These are phyloP conservation scores for Eucommia ulmoides DNA, from an alignment of 257 asterid species.

Conservation along the genomic window DNA sequence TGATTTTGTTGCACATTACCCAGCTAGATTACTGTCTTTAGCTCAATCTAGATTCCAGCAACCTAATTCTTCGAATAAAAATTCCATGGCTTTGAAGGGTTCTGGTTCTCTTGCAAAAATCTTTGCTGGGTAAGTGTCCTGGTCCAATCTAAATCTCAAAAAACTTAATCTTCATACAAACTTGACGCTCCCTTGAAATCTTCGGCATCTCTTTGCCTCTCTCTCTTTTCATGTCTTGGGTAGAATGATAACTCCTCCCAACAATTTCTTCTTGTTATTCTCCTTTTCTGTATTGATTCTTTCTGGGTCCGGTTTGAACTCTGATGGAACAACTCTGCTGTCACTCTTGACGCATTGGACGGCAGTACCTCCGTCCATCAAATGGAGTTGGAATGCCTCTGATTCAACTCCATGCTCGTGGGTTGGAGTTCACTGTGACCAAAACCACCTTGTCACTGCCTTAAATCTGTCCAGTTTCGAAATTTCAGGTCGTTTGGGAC, in stretches of 20 bases:
- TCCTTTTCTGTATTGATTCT: slow-evolving; percentile 16
- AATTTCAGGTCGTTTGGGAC: slow-evolving; percentile 62
- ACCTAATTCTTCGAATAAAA: not conserved
- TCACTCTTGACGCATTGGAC: slow-evolving; percentile 53
- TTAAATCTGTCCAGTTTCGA: slow-evolving; percentile 37
- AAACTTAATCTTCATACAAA: not conserved
- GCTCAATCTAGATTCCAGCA: not conserved
- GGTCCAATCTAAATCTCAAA: no score
- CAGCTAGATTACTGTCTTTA: not conserved
- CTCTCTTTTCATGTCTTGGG: not conserved
- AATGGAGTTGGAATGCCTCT: slow-evolving; percentile 61
- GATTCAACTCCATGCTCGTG: slow-evolving; percentile 72
- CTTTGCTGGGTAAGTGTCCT: no score
- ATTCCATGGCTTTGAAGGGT: not conserved
- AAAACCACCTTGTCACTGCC: slow-evolving; percentile 16
- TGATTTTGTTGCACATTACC: not conserved
- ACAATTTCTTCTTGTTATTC: slow-evolving; percentile 16
- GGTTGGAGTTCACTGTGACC: slow-evolving; percentile 59
- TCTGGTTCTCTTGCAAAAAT: no score
- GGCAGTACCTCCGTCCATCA: slow-evolving; percentile 24
- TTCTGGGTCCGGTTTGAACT: slow-evolving; percentile 27
- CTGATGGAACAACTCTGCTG: slow-evolving; percentile 51
- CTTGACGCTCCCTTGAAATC: not conserved
- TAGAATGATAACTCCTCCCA: slow-evolving; percentile 18
- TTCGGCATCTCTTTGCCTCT: no score